Base-by-base conservation (phyloP, 306 rosid genomes). In the Citrullus colocynthis region DNA sequence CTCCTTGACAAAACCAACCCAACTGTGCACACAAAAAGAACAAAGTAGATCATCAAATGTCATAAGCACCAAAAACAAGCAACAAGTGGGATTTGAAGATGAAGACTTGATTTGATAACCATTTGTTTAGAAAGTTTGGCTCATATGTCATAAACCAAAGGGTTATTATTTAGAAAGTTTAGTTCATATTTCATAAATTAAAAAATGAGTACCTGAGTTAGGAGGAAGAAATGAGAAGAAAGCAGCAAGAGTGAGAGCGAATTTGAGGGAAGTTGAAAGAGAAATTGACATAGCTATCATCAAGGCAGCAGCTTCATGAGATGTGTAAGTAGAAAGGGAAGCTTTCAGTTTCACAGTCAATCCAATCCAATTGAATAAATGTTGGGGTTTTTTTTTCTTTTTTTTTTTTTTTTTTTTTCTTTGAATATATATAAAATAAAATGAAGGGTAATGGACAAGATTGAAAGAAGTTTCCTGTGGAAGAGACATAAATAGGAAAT, bases 171-270 rank as follows among this genome's bases (percentile, higher is more conserved):
- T 24, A 24, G 28, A 24, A 24, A 24, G 1, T 24, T 24, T 24
- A 1, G 28, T 24, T 24, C 28, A 24, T 24, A 24, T 24, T 24
- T 24, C 1, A 24, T 24, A 24, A 24, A 24, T 51, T 15, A 5
- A 51, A 4, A 1, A 4, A 5, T 1, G 2, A 52, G 0, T 52
- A 77, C 80, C 80, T 77, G 80, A 77, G 34, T 9, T 48, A 10
- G 72, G 28, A 62, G 74, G 74, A 42, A 62, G 49, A 62, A 62
- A 48, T 48, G 80, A 20, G 79, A 57, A 59, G 13, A 77, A 44
- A 24, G 57, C 64, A 44, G 42, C 74, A 9, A 62, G 36, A 24
- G 17, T 6, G 42, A 78, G 16, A 59, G 74, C 62, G 28, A 63
- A 5, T 60, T 48, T 78, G n/a, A 62, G 48, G n/a, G 37, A 56